Percentiles rank a stretch among this genome's conserved stretches.
Evolutionary conservation across 345 rosid species (phyloP).

Genomic region (Linum usitatissimum): DNA sequence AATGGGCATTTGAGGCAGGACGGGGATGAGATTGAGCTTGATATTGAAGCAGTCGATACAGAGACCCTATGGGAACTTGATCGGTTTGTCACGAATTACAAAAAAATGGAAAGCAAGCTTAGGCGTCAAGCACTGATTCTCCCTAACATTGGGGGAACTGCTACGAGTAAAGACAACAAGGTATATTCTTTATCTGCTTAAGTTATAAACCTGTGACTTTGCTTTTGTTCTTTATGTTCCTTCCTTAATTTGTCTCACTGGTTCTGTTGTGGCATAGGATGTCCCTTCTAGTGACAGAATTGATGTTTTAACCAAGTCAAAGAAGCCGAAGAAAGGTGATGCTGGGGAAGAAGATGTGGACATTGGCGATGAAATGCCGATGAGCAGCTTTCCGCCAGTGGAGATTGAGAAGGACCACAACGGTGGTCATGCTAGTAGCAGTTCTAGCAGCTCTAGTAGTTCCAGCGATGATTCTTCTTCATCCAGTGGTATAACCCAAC

Average conservation of each 20-base stretch:
- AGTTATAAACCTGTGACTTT: no score
- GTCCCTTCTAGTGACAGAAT: conserved; percentile 19
- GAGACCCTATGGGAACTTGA: conserved; percentile 85
- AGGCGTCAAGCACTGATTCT: conserved; percentile 57
- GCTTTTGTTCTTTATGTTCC: no score
- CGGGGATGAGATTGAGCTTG: conserved; percentile 77
- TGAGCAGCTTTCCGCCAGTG: conserved; percentile 66
- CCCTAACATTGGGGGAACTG: conserved; percentile 9
- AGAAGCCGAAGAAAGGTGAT: conserved; percentile 68
- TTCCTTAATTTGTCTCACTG: no score
- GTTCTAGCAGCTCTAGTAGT: conserved; percentile 42
- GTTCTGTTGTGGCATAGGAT: conserved; percentile 18
- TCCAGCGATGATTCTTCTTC: conserved; percentile 44
- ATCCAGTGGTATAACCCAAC: conserved; percentile 42
- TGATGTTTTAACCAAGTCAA: conserved; percentile 36
- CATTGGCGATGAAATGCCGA: conserved; percentile 80
- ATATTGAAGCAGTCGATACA: conserved; percentile 61
- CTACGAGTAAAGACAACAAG: conserved; percentile 21
- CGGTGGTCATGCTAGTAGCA: conserved; percentile 33
- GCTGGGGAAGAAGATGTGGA: conserved; percentile 75
- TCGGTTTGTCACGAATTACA: conserved; percentile 66
- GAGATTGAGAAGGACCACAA: conserved; percentile 73
- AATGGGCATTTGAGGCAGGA: conserved; percentile 59
- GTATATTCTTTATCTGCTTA: conserved; percentile 13
- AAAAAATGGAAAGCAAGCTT: conserved; percentile 68